These are phyloP conservation scores for Parmales sp. DNA, from an alignment of 108 stramenopile species.

Conservation along the genomic window DNA sequence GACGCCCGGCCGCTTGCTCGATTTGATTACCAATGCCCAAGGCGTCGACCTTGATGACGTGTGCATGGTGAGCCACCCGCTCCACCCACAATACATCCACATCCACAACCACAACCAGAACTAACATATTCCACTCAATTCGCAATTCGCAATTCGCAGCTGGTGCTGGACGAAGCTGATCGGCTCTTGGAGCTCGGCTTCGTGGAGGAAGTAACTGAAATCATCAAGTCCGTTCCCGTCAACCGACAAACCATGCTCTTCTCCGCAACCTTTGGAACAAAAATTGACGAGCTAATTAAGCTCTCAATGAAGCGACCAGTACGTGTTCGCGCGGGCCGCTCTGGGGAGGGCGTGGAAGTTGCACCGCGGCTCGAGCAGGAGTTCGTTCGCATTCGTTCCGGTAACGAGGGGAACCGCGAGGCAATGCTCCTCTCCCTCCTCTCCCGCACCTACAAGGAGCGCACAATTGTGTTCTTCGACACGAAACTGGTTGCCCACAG, in stretches of 20 bases:
- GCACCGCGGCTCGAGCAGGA: slow-evolving; percentile 88
- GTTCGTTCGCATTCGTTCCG: slow-evolving; percentile 75
- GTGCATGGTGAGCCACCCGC: not conserved
- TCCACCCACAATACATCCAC: not conserved
- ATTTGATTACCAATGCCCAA: slow-evolving; percentile 82
- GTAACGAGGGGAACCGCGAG: slow-evolving; percentile 78
- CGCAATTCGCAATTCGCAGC: slow-evolving; percentile 16
- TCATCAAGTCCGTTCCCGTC: slow-evolving; percentile 77
- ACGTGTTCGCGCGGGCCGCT: slow-evolving; percentile 35
- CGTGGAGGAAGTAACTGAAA: slow-evolving; percentile 81
- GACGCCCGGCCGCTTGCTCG: slow-evolving; percentile 91
- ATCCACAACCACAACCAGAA: too few species aligned
- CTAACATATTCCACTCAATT: too few species aligned
- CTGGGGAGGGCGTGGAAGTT: slow-evolving; percentile 54
- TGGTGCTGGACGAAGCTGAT: slow-evolving; percentile 42
- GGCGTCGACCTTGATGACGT: slow-evolving; percentile 77
- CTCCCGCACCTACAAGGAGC: slow-evolving; percentile 64
- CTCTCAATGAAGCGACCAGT: slow-evolving; percentile 83
- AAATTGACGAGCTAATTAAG: slow-evolving; percentile 79
- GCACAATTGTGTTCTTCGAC: slow-evolving; percentile 88
- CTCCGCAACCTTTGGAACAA: slow-evolving; percentile 94
- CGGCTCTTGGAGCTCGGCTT: slow-evolving; percentile 70
- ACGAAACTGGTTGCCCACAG: slow-evolving; percentile 84
- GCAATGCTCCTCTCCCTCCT: slow-evolving; percentile 78
- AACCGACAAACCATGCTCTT: slow-evolving; percentile 89